A percentile compares a stretch with the other conserved stretches of the same genome.
Evolutionary conservation across 192 early-diverging fungal species (phyloP).

Genomic region (Dimargaris cristalligena): DNA sequence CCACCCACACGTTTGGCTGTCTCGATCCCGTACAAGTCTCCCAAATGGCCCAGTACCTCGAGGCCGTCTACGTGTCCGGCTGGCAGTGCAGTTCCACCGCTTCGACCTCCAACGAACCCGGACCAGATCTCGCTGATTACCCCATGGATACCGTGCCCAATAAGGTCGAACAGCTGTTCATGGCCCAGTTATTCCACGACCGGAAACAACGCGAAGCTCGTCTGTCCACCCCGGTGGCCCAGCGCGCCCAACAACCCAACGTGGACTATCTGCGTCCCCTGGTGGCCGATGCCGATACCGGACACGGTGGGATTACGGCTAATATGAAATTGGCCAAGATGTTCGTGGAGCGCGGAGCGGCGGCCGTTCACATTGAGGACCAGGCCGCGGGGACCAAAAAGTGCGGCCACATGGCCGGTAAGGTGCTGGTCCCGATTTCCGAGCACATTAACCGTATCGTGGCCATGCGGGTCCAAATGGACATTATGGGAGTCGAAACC

Average conservation of each 20-base stretch:
- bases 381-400: constrained; percentile 93
- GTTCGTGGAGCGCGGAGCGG: constrained; percentile 93
- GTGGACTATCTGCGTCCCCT: constrained; percentile 87
- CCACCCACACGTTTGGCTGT: constrained; percentile 86
- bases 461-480: constrained; percentile 87
- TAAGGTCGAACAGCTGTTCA: constrained; percentile 97
- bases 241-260: constrained; percentile 52
- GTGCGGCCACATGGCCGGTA: constrained; percentile 99
- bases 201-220: constrained; percentile 88
- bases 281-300: constrained; percentile 95
- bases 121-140: constrained; percentile 96
- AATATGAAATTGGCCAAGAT: constrained; percentile 94
- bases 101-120: constrained; percentile 86
- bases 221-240: constrained; percentile 38
- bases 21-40: constrained; percentile 88
- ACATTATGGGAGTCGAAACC: constrained; percentile 96
- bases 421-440: constrained; percentile 92
- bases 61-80: constrained; percentile 93
- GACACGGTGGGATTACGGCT: constrained; percentile 96
- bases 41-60: constrained; percentile 94
- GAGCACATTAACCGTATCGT: constrained; percentile 96
- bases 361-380: constrained; percentile 88
- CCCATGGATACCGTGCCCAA: constrained; percentile 96
- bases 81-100: constrained; percentile 98
- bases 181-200: constrained; percentile 94